phyloP scores from a whole-genome alignment of 768 basidiomycete genomes.

The Sarcodon aspratus region DNA sequence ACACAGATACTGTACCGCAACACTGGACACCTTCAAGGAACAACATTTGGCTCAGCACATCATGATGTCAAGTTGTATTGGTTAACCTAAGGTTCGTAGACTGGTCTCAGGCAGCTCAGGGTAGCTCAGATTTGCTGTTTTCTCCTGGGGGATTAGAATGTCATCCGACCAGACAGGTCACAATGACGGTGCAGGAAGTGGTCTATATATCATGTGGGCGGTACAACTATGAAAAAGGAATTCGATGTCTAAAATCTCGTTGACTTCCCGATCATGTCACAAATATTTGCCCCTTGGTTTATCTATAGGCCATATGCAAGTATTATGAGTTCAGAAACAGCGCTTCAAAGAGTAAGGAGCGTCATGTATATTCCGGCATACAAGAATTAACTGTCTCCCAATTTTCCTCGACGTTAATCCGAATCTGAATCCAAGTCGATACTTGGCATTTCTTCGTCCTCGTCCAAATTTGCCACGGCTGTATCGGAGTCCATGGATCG shows the following conservation, averaged over 20 bases:
- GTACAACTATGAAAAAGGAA: neutral
- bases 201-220: too few species aligned
- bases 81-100: too few species aligned
- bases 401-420: slow-evolving; percentile 24
- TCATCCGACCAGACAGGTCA: too few species aligned
- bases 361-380: slow-evolving; percentile 8
- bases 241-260: neutral
- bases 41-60: too few species aligned
- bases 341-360: neutral
- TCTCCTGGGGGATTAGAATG: too few species aligned
- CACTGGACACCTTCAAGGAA: too few species aligned
- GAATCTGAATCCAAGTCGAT: slow-evolving; percentile 78
- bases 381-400: slow-evolving; percentile 11
- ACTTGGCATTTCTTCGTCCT: slow-evolving; percentile 65
- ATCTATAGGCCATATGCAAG: neutral
- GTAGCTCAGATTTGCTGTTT: too few species aligned
- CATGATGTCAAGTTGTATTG: too few species aligned
- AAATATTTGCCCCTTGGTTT: neutral
- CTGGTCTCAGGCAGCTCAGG: too few species aligned
- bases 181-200: too few species aligned
- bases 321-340: neutral
- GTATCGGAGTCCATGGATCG: neutral
- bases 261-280: neutral
- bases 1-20: too few species aligned
- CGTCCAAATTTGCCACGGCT: slow-evolving; percentile 30